Evolutionary conservation across 2,329 filamentous ascomycete species (phyloP).

Genomic region (Neurospora crassa): DNA sequence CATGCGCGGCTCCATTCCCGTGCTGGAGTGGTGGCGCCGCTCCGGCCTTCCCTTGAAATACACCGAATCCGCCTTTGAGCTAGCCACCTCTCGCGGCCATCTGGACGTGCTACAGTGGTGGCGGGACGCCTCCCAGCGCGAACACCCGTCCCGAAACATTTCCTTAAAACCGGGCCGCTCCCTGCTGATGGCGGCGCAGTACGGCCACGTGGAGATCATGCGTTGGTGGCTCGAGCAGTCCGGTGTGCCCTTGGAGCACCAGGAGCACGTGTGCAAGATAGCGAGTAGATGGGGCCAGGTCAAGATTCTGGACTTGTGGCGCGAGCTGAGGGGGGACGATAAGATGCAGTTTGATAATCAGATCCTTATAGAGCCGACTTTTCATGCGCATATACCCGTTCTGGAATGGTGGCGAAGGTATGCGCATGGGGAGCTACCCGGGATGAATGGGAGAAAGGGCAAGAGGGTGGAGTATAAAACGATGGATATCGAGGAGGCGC

Average conservation of each 20-base stretch:
- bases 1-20: conserved; percentile 71
- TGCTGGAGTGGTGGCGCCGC: conserved; percentile 84
- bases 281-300: conserved; percentile 81
- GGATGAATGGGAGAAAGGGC: conserved; percentile 45
- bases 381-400: conserved; percentile 74
- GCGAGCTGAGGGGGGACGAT: conserved; percentile 56
- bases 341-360: conserved; percentile 27
- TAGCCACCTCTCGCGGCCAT: conserved; percentile 75
- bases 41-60: conserved; percentile 71
- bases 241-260: conserved; percentile 68
- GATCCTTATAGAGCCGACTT: conserved; percentile 70
- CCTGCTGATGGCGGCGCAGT: conserved; percentile 74
- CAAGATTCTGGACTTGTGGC: conserved; percentile 75
- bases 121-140: conserved; percentile 55
- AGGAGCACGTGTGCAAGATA: conserved; percentile 73
- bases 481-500: conserved; percentile 88
- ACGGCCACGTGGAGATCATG: conserved; percentile 66
- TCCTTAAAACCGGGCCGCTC: conserved; percentile 74
- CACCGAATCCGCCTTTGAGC: conserved; percentile 78
- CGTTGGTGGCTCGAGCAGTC: conserved; percentile 76
- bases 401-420: conserved; percentile 87
- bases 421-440: conserved; percentile 43
- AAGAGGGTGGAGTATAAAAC: conserved; percentile 85
- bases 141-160: conserved; percentile 39
- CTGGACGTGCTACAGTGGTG: conserved; percentile 90